phyloP scores from a whole-genome alignment of 805 yeast species.

The Lipomyces orientalis region DNA sequence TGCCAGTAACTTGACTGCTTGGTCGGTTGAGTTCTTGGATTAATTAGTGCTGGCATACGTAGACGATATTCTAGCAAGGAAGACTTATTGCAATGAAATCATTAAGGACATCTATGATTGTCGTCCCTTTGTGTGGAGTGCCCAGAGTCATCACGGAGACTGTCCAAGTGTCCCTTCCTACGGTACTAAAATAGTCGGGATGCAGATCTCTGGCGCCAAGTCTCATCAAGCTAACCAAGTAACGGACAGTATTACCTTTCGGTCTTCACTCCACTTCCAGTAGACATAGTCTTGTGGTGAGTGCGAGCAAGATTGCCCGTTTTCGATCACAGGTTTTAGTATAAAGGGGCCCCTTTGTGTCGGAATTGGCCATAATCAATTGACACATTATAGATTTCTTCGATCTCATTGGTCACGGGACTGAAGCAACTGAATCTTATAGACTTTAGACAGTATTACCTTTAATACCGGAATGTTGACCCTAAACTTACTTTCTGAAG shows the following conservation, averaged over 20 bases:
- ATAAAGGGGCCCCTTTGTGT: background rate
- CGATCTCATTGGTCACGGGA: background rate
- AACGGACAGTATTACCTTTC: slow-evolving; percentile 3
- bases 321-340: background rate
- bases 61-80: background rate
- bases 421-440: background rate
- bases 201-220: slow-evolving; percentile 1
- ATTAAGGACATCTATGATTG: background rate
- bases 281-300: background rate
- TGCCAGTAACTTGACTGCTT: slow-evolving; percentile 1
- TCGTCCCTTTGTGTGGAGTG: slow-evolving; percentile 1
- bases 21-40: background rate
- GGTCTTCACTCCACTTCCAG: background rate
- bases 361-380: background rate
- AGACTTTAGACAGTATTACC: background rate
- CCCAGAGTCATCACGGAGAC: background rate
- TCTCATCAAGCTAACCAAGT: slow-evolving; percentile 1
- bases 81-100: background rate
- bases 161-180: background rate
- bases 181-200: slow-evolving; percentile 2
- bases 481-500: background rate
- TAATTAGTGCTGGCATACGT: background rate
- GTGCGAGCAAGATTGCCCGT: slow-evolving; percentile 1
- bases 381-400: background rate
- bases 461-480: background rate